Evolutionary conservation across 2,329 filamentous ascomycete species (phyloP), one percentile per base, ranked within the genome.

Genomic region (Drechslerella dactyloides): DNA sequence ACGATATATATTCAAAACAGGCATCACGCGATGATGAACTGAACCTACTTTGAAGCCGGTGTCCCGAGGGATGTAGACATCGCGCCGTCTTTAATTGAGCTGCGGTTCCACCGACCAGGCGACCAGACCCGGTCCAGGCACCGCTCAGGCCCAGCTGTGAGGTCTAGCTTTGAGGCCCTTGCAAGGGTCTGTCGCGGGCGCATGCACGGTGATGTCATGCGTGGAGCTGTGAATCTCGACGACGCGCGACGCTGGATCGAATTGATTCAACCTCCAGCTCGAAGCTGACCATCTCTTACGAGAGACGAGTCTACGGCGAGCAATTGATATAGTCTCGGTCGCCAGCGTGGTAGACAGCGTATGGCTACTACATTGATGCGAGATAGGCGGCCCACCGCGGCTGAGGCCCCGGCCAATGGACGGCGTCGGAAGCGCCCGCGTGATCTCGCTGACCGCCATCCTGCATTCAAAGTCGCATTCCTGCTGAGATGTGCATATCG

Each of bases 191-290:
- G n/a, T 10, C 50, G 50, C 13, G 13, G 37, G 37, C 11, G n/a
- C 15, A 70, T 52, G 66, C 66, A 70, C 59, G 54, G 66, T 70
- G 66, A 70, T 63, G 61, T 70, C 66, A 70, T 69, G 21, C 33
- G 21, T 51, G 23, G 19, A n/a, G 10, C 46, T 23, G 19, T 4
- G 10, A n/a, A n/a, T n/a, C n/a, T n/a, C n/a, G n/a, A n/a, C n/a
- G n/a, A n/a, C n/a, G n/a, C n/a, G n/a, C n/a, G 11, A 13, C 46
- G 7, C 46, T 4, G 19, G 3, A 4, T 27, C 3, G n/a, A 44
- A 19, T 23, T 21, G 19, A 48, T n/a, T n/a, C n/a, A 55, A 55
- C 30, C 35, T 15, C 37, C 35, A 54, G 4, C 27, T 3, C 27
- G 27, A 33, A 4, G 27, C 8, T 33, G 3, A 3, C 27, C 8